These are phyloP conservation scores for Austroboletus olivaceoglutinosus DNA, from an alignment of 1,284 basidiomycete species.

Conservation along the genomic window DNA sequence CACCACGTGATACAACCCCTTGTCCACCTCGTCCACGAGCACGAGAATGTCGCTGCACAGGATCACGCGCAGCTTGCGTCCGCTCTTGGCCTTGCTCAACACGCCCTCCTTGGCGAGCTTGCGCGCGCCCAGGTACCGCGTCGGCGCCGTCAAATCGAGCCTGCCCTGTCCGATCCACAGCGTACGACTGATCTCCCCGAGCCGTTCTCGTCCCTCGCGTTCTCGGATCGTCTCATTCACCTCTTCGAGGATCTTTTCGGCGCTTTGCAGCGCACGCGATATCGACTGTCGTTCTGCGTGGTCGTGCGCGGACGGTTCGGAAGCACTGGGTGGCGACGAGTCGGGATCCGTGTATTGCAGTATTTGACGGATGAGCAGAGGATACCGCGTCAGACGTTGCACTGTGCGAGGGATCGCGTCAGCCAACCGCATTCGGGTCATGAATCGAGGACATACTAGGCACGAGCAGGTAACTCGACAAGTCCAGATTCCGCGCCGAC, in stretches of 20 bases:
- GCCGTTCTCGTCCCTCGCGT: constrained; percentile 74
- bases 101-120: constrained; percentile 77
- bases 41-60: constrained; percentile 82
- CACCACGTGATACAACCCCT: constrained; percentile 80
- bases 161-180: constrained; percentile 87
- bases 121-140: constrained; percentile 74
- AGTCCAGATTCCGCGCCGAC: constrained; percentile 76
- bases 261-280: constrained; percentile 54
- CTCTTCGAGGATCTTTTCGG: constrained; percentile 71
- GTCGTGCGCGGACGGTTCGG: constrained; percentile 9
- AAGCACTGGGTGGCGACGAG: neutral
- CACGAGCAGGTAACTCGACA: constrained; percentile 87
- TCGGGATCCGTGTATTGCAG: constrained; percentile 67
- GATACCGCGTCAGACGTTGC: constrained; percentile 94
- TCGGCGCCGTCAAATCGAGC: constrained; percentile 88
- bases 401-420: constrained; percentile 45
- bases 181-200: constrained; percentile 71
- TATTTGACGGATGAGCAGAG: constrained; percentile 84
- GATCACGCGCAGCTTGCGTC: constrained; percentile 73
- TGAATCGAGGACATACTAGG: constrained; percentile 64
- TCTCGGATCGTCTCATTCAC: constrained; percentile 91
- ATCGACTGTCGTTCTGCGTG: constrained; percentile 55
- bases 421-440: neutral
- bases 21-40: constrained; percentile 65
- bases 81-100: constrained; percentile 81